Base-by-base conservation (phyloP, 2,329 filamentous ascomycete species). In the Sporothrix globosa region DNA sequence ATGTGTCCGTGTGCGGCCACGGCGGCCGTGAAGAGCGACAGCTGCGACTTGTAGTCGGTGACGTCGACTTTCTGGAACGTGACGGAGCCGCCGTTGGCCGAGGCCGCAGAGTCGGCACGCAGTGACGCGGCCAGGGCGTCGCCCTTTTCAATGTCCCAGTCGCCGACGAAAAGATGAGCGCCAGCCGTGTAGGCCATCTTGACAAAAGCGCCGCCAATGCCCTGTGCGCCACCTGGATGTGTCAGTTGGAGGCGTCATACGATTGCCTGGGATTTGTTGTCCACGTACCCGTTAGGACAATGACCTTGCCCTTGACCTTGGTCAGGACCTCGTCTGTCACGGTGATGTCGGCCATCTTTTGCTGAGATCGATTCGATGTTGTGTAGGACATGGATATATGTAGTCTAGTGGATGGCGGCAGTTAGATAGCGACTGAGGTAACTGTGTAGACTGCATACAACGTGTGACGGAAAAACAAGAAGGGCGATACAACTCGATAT, bases 81-180 rank as follows among this genome's bases (percentile, higher is more conserved):
- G n/a, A n/a, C n/a, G n/a, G n/a, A n/a, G n/a, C n/a, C 69, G 56
- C 56, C 50, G 46, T 24, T 39, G 11, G 48, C 48, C n/a, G 70
- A 48, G 0, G 72, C 56, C 6, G 61, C 72, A 13, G 17, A 3
- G n/a, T 61, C 63, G 63, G 41, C 39, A 44, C 27, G 30, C 7
- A 75, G 54, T 1, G 65, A 67, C 39, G 67, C 61, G 67, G 73
- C 69, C 11, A 76, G 66, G 6, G 71, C 41, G 44, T 70, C 67
- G 48, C 75, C 75, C 46, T 75, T 75, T 14, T 21, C 53, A 1
- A 70, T 71, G 52, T 75, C 74, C 75, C 74, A 76, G 70, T 77
- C 76, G 27, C 76, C 76, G 54, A 77, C 77, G 67, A 74, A 76
- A 21, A 77, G 74, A 68, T 77, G 75, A 0, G 76, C 74, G 3